Conservation (phyloP, 139 green algal species). For the Spirogloea muscicola region DNA sequence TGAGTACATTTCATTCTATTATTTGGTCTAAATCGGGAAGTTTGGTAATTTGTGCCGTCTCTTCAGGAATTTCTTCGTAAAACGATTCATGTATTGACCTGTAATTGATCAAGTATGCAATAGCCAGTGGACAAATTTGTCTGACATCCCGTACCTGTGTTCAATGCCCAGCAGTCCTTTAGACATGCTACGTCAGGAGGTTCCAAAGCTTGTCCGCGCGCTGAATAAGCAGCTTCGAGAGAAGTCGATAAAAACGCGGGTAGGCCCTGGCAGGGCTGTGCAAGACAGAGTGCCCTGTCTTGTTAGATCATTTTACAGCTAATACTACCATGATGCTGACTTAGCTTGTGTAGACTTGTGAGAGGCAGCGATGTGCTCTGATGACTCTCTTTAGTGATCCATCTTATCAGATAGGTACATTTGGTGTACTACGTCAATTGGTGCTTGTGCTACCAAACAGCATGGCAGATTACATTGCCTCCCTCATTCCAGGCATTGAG, state of each 20-base stretch:
- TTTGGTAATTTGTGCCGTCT: no score
- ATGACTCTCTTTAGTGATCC: neutral
- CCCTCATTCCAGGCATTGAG: slow-evolving; percentile 65
- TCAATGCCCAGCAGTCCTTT: slow-evolving; percentile 29
- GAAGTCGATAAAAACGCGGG: slow-evolving; percentile 69
- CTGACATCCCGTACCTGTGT: slow-evolving; percentile 16
- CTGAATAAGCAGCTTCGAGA: slow-evolving; percentile 64
- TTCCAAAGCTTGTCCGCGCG: slow-evolving; percentile 58
- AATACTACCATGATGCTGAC: no score
- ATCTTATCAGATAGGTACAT: slow-evolving; percentile 61
- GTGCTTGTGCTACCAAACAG: slow-evolving; percentile 58
- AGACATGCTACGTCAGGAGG: slow-evolving; percentile 54
- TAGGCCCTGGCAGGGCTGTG: no score
- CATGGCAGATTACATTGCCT: slow-evolving; percentile 53
- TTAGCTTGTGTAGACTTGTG: no score
- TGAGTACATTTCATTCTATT: neutral
- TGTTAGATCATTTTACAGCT: no score
- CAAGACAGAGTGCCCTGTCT: no score
- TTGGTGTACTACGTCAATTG: slow-evolving; percentile 73
- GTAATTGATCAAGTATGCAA: no score
- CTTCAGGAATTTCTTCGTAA: no score
- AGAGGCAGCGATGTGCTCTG: neutral
- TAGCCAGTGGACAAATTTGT: no score
- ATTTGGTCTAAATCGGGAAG: no score
- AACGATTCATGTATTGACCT: no score